Conservation (phyloP, 352 stramenopile genomes). For the Phytopythium litorale region DNA sequence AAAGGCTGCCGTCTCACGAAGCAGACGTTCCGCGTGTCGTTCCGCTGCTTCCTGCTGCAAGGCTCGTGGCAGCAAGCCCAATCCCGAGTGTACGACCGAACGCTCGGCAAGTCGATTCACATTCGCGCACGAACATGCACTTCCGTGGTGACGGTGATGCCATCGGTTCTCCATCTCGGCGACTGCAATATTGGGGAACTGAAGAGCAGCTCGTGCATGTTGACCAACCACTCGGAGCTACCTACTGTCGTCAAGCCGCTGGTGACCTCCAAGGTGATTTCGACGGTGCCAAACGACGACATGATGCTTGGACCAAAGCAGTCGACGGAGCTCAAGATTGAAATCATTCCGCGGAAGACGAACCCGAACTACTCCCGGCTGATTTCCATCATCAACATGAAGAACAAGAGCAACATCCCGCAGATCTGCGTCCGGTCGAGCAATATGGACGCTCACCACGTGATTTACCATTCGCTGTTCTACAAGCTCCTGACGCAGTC, state of each 20-base stretch:
- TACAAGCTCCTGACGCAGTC: slow-evolving; percentile 87
- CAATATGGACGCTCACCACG: slow-evolving; percentile 90
- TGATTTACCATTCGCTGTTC: slow-evolving; percentile 90
- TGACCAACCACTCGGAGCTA: slow-evolving; percentile 89
- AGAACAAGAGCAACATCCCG: slow-evolving; percentile 83
- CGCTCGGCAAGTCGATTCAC: slow-evolving; percentile 82
- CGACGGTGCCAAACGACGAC: slow-evolving; percentile 85
- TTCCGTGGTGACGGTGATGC: slow-evolving; percentile 81
- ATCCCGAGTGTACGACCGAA: slow-evolving; percentile 81
- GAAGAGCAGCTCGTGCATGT: slow-evolving; percentile 80
- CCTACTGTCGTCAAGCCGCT: slow-evolving; percentile 83
- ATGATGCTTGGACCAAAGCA: slow-evolving; percentile 86
- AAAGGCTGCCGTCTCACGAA: slow-evolving; percentile 80
- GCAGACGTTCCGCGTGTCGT: slow-evolving; percentile 86
- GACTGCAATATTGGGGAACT: slow-evolving; percentile 90
- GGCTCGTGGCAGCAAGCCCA: slow-evolving; percentile 83
- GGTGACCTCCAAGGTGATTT: slow-evolving; percentile 89
- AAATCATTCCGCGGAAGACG: slow-evolving; percentile 88
- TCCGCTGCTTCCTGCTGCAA: slow-evolving; percentile 85
- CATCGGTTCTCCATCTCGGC: slow-evolving; percentile 80
- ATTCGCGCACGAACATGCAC: slow-evolving; percentile 84
- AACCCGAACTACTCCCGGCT: slow-evolving; percentile 88
- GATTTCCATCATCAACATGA: slow-evolving; percentile 86
- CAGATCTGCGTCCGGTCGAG: slow-evolving; percentile 86
- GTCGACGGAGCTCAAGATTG: slow-evolving; percentile 84